Evolutionary conservation across 352 stramenopile species (phyloP).

Genomic region (Elongisporangium anandrum): DNA sequence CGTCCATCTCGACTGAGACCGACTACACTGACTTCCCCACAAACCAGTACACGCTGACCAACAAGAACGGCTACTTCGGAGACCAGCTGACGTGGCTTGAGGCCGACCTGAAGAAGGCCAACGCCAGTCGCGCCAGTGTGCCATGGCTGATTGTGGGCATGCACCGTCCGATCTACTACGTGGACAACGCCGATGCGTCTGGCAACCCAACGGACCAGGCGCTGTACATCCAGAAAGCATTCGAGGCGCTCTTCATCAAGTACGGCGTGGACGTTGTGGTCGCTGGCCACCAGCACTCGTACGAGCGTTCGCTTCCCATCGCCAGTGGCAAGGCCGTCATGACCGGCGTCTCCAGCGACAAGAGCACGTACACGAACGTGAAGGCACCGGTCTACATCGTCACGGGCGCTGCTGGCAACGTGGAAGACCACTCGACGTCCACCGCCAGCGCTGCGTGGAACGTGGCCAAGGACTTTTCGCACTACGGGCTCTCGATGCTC

Average conservation of each 20-base stretch:
- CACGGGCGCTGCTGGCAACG: constrained; percentile 52
- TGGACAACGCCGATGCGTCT: constrained; percentile 10
- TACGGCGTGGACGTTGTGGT: constrained; percentile 87
- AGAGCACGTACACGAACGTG: constrained; percentile 51
- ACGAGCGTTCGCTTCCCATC: constrained; percentile 72
- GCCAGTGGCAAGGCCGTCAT: constrained; percentile 31
- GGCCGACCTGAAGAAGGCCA: constrained; percentile 49
- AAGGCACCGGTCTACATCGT: constrained; percentile 65
- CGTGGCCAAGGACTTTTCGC: constrained; percentile 24
- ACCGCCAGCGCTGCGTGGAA: constrained; percentile 38
- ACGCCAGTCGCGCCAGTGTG: constrained; percentile 34
- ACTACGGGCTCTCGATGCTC: constrained; percentile 46
- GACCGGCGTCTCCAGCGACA: constrained; percentile 42
- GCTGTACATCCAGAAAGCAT: constrained; percentile 41
- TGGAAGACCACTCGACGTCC: constrained; percentile 25
- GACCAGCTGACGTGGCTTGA: constrained; percentile 48
- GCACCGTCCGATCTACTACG: constrained; percentile 72
- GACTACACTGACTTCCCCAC: constrained; percentile 27
- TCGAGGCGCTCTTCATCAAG: constrained; percentile 83
- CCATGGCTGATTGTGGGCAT: constrained; percentile 74
- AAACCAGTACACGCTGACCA: constrained; percentile 25
- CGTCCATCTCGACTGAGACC: constrained; percentile 66
- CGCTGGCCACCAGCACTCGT: constrained; percentile 82
- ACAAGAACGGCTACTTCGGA: constrained; percentile 39
- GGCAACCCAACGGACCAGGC: constrained; percentile 16